phyloP scores from a whole-genome alignment of 768 basidiomycete genomes.

The Rhodotorula babjevae region DNA sequence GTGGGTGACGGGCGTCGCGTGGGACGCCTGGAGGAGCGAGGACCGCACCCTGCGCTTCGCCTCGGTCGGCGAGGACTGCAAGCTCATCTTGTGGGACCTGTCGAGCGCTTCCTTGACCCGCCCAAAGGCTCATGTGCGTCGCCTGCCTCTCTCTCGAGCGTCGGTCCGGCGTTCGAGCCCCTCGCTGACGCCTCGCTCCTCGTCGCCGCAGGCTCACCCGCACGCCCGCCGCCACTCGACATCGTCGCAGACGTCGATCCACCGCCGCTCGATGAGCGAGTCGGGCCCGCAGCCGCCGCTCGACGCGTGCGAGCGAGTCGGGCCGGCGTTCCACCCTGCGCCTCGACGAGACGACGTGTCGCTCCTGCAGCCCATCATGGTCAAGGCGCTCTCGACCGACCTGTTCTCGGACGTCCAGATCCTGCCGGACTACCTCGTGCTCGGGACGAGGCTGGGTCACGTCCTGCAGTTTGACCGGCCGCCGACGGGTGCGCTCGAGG shows the following conservation, averaged over 20 bases:
- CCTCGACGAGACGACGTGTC: constrained; percentile 87
- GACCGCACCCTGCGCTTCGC: constrained; percentile 83
- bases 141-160: not conserved
- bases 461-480: constrained; percentile 68
- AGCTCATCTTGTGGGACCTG: constrained; percentile 71
- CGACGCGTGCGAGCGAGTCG: constrained; percentile 45
- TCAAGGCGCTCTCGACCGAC: constrained; percentile 76
- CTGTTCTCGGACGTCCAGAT: constrained; percentile 70
- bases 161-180: too few species aligned
- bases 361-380: constrained; percentile 50
- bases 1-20: constrained; percentile 81
- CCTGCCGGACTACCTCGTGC: constrained; percentile 71
- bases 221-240: constrained; percentile 61
- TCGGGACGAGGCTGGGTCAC: constrained; percentile 68
- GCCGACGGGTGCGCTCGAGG: constrained; percentile 10
- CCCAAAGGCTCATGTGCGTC: constrained; percentile 33
- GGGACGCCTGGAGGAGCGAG: constrained; percentile 74
- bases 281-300: constrained; percentile 53
- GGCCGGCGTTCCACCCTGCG: constrained; percentile 65
- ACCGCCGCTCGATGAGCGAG: constrained; percentile 52
- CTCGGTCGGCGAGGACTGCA: constrained; percentile 95
- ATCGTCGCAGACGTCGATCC: constrained; percentile 63
- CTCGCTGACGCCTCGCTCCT: too few species aligned
- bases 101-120: constrained; percentile 27
- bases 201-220: constrained; percentile 69